Evolutionary conservation across 192 early-diverging fungal genomes (phyloP).

Genomic region (Coemansia sp.): DNA sequence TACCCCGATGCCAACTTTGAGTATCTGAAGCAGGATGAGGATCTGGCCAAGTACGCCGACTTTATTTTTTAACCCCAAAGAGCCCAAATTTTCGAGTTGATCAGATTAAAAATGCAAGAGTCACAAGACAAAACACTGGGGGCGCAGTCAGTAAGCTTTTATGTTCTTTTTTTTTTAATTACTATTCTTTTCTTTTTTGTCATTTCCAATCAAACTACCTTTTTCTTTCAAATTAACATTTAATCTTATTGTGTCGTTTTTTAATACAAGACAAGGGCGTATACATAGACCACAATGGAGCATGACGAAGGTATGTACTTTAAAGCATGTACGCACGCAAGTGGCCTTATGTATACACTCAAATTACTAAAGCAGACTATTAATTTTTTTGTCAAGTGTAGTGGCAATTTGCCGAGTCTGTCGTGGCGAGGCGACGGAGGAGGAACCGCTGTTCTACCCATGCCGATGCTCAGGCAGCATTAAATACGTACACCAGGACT

Average conservation of each 20-base stretch:
- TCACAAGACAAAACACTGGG: neutral
- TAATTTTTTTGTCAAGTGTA: conserved; percentile 11
- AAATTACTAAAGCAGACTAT: neutral
- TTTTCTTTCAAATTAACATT: conserved; percentile 1
- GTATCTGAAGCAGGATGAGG: conserved; percentile 10
- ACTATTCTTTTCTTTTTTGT: neutral
- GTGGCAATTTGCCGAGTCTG: conserved; percentile 84
- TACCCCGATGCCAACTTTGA: conserved; percentile 30
- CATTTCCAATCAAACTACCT: neutral
- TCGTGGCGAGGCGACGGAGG: conserved; percentile 70
- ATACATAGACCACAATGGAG: conserved; percentile 23
- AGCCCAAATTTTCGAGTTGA: neutral
- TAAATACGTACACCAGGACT: conserved; percentile 92
- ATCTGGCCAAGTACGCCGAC: conserved; percentile 35
- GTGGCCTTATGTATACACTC: neutral
- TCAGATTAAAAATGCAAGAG: neutral
- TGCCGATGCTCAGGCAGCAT: conserved; percentile 97
- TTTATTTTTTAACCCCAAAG: neutral
- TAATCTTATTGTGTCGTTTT: neutral
- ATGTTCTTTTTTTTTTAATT: neutral
- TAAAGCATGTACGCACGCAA: neutral
- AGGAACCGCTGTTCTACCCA: conserved; percentile 89
- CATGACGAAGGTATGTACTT: conserved; percentile 31
- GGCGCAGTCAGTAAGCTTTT: neutral
- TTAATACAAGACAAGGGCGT: neutral